Conservation (phyloP, 352 stramenopile genomes). For the Globisporangium sylvaticum region DNA sequence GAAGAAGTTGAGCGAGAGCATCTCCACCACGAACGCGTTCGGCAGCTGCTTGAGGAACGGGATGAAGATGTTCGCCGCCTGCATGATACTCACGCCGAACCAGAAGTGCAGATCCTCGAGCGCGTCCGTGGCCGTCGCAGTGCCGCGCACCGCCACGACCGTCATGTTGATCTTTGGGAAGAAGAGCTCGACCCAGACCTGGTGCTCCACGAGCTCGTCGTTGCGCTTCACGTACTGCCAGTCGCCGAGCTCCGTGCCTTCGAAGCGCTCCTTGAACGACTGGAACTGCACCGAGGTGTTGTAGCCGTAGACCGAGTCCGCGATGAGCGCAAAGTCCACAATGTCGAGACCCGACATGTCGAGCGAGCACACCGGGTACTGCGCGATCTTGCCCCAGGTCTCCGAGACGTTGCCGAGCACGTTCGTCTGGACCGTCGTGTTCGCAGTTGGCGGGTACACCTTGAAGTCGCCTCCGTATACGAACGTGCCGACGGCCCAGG, state of each 20-base stretch:
- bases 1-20: conserved; percentile 80
- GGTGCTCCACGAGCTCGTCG: conserved; percentile 55
- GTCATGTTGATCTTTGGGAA: conserved; percentile 85
- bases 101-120: conserved; percentile 86
- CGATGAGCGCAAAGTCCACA: conserved; percentile 84
- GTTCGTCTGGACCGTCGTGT: conserved; percentile 12
- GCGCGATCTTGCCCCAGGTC: conserved; percentile 50
- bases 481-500: conserved; percentile 84
- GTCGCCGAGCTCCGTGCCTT: conserved; percentile 68
- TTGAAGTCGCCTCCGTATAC: conserved; percentile 83
- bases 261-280: conserved; percentile 77
- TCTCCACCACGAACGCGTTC: conserved; percentile 68
- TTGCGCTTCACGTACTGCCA: conserved; percentile 77
- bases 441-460: conserved; percentile 48
- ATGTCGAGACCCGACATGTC: conserved; percentile 61
- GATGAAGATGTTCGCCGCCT: conserved; percentile 80
- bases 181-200: conserved; percentile 84
- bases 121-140: conserved; percentile 74
- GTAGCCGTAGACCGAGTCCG: conserved; percentile 76
- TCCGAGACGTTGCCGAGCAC: conserved; percentile 27
- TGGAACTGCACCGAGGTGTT: conserved; percentile 71
- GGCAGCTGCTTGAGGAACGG: conserved; percentile 85
- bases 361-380: conserved; percentile 80
- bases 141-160: conserved; percentile 78
- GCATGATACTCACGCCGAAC: conserved; percentile 87